Evolutionary conservation across 2,329 filamentous ascomycete species (phyloP), one percentile per base, ranked within the genome.

Genomic region (Diaporthe helianthi): DNA sequence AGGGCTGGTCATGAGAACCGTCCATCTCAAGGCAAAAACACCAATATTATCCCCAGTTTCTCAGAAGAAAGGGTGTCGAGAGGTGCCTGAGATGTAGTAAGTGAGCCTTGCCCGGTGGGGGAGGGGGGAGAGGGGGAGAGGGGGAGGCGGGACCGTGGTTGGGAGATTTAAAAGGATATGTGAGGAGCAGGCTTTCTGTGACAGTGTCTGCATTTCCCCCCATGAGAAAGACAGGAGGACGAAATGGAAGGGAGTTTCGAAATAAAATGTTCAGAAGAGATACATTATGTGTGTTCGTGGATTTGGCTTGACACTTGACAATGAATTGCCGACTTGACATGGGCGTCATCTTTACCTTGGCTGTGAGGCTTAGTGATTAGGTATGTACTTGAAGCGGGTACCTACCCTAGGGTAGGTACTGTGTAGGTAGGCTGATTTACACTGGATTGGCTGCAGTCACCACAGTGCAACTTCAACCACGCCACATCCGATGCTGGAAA

Each of bases 371-470:
- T 38, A 49, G 46, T 68, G 55, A 64, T 65, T 36, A 68, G n/a
- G n/a, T n/a, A n/a, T n/a, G n/a, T n/a, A n/a, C n/a, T n/a, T n/a
- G n/a, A n/a, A n/a, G n/a, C n/a, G n/a, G n/a, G n/a, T n/a, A n/a
- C n/a, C n/a, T n/a, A n/a, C n/a, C n/a, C n/a, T n/a, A n/a, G n/a
- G n/a, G n/a, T n/a, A n/a, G n/a, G n/a, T n/a, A n/a, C n/a, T n/a
- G n/a, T n/a, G n/a, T n/a, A n/a, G n/a, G 31, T 17, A 47, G 38
- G 33, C 47, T 22, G 33, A 47, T 10, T 4, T 31, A 49, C 55
- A 53, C 55, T 63, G 55, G n/a, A 68, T 68, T 68, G 66, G 66
- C 47, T 68, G 66, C 58, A 49, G 29, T 26, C 10, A 7, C 29
- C 49, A 19, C n/a, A 24, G 44, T 49, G n/a, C 58, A 22, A 22